Conservation (phyloP, 768 basidiomycete genomes). For the Coprinellus micaceus region DNA sequence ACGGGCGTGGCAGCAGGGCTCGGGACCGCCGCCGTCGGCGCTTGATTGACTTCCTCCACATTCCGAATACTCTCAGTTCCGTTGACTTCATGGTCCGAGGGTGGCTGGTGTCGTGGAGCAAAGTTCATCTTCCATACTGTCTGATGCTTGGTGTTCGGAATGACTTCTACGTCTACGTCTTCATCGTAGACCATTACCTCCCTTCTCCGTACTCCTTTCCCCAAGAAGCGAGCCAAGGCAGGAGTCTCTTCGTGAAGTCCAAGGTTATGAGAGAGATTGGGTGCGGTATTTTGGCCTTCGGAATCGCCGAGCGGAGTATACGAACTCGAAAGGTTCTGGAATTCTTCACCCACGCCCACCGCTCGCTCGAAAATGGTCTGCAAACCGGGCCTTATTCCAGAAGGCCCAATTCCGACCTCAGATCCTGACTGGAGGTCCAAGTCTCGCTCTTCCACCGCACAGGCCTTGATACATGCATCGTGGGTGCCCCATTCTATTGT, state of each 20-base stretch:
- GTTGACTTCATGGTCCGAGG: not conserved
- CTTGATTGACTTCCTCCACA: not conserved
- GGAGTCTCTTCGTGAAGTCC: conserved; percentile 50
- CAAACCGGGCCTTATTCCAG: conserved; percentile 43
- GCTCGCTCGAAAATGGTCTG: conserved; percentile 49
- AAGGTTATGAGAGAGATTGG: conserved; percentile 34
- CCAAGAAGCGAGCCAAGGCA: conserved; percentile 46
- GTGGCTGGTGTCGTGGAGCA: conserved; percentile 18
- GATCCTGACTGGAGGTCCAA: conserved; percentile 38
- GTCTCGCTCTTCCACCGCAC: conserved; percentile 39
- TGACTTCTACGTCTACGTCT: conserved; percentile 30
- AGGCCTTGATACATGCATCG: conserved; percentile 51
- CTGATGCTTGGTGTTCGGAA: not conserved
- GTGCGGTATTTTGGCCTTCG: conserved; percentile 14
- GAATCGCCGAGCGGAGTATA: conserved; percentile 6
- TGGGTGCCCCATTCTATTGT: conserved; percentile 51
- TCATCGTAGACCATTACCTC: conserved; percentile 39
- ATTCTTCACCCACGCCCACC: conserved; percentile 27
- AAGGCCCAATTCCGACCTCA: conserved; percentile 41
- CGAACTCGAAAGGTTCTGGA: not conserved
- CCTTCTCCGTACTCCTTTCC: conserved; percentile 38
- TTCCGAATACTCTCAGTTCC: not conserved
- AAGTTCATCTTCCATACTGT: conserved; percentile 35
- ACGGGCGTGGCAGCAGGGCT: not conserved
- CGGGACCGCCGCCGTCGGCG: not conserved